phyloP scores from a whole-genome alignment of 2,329 filamentous ascomycete species.

The Hypoxylon sp. region DNA sequence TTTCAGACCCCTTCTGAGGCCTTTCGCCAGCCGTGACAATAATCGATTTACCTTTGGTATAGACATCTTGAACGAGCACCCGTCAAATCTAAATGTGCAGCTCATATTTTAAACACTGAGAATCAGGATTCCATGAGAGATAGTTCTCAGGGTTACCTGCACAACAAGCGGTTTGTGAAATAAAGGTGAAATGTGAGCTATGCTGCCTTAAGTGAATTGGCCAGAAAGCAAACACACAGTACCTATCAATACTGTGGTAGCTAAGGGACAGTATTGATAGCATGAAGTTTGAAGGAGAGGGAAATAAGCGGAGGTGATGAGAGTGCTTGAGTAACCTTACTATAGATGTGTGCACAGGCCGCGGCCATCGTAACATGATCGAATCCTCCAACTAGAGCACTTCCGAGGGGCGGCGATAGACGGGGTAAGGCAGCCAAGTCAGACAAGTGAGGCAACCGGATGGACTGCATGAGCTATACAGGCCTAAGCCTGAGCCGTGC shows the following conservation, averaged over 20 bases:
- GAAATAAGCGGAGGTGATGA: conserved; percentile 13
- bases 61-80: neutral
- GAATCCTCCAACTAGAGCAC: conserved; percentile 25
- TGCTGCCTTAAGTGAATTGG: neutral
- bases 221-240: neutral
- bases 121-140: neutral
- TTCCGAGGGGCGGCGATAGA: conserved; percentile 6
- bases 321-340: conserved; percentile 11
- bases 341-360: conserved; percentile 24
- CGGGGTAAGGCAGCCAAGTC: conserved; percentile 23
- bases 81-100: neutral
- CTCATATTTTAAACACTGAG: conserved; percentile 13
- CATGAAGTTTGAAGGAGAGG: neutral
- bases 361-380: conserved; percentile 11
- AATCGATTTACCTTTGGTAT: conserved; percentile 12
- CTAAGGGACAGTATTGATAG: neutral
- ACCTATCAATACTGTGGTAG: neutral
- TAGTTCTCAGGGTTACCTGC: neutral
- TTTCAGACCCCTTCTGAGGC: conserved; percentile 2
- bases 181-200: neutral
- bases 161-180: neutral
- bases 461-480: conserved; percentile 24
- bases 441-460: conserved; percentile 32
- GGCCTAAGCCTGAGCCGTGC: conserved; percentile 7
- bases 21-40: conserved; percentile 9